Base-by-base conservation (phyloP, 129 eudicot species). In the Flaveria brownii region DNA sequence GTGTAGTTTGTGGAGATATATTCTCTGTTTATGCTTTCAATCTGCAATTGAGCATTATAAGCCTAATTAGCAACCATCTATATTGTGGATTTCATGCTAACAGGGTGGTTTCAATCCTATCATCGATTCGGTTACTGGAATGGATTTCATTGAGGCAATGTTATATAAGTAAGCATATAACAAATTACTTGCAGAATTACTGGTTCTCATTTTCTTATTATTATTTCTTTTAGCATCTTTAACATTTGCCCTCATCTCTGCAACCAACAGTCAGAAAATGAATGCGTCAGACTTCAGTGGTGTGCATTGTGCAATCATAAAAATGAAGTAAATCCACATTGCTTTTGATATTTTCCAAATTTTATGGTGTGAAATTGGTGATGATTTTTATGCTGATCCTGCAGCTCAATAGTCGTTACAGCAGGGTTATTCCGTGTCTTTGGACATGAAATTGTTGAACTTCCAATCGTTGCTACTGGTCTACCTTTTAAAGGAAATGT, bases 381-480 rank as follows among this genome's bases (percentile, higher is more conserved):
- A 39, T 23, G 18, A 74, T 26, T 61, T 16, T 73, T 74, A 15
- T 68, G 50, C 68, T 70, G 5, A 77, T 81, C 57, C 51, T 83
- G 86, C 83, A 94, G 99, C 74, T 87, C 94, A 25, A 57, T 77
- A 23, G 96, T 94, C 68, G 92, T 90, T 54, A 89, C 97, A 25
- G 97, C 94, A 47, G 99, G 83, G 18, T 80, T 89, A 75, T 83
- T 94, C 13, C 88, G 99, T 62, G 63, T 91, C 39, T 86, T 91
- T 54, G 99, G 99, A 23, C 79, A 78, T 3, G 94, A 85, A 54
- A 23, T 85, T 49, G 97, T 89, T 10, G 99, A 94, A 76, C 93
- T 95, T 68, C 91, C 99, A 1, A 57, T 91, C 52, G 97, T 85
- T 71, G 97, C 99, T n/a, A 95, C 97, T 25, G 85, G 84, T 57